These are phyloP conservation scores for Mycena haematopus DNA, from an alignment of 768 basidiomycete species.

Conservation along the genomic window DNA sequence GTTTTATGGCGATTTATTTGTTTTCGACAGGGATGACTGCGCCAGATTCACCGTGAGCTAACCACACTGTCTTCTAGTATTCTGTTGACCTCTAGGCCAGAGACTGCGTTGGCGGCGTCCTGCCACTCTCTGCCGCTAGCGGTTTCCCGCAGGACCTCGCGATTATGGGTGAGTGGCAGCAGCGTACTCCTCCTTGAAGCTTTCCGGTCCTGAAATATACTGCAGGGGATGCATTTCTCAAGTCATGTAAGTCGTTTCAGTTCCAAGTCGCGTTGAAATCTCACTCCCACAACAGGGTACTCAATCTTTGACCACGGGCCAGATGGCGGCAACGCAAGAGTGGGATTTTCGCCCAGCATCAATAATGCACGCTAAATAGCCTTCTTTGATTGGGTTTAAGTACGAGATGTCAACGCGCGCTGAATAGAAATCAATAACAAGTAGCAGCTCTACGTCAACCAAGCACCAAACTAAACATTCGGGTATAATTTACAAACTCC, in stretches of 20 bases:
- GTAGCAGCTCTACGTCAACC: not conserved
- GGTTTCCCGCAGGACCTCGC: slow-evolving; percentile 58
- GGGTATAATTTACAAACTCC: slow-evolving; percentile 25
- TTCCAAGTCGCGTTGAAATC: not conserved
- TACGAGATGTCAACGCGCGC: not conserved
- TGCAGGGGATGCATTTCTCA: slow-evolving; percentile 65
- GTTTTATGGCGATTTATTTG: not conserved
- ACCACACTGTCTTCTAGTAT: not conserved
- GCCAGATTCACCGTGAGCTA: not conserved
- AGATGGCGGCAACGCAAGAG: slow-evolving; percentile 46
- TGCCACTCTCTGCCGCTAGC: slow-evolving; percentile 42
- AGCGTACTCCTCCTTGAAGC: not conserved
- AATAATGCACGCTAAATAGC: slow-evolving; percentile 35
- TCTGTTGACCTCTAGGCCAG: slow-evolving; percentile 35
- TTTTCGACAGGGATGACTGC: slow-evolving; percentile 29
- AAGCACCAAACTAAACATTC: slow-evolving; percentile 2
- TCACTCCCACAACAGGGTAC: slow-evolving; percentile 53
- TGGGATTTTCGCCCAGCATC: slow-evolving; percentile 57
- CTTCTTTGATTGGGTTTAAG: not conserved
- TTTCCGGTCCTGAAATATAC: not conserved
- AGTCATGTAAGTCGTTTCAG: slow-evolving; percentile 58
- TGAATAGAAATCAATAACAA: not conserved
- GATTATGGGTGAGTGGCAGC: slow-evolving; percentile 55
- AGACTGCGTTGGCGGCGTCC: slow-evolving; percentile 62
- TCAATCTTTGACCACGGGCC: slow-evolving; percentile 61